Percentiles rank a stretch among this genome's conserved stretches.
These are phyloP conservation scores for Thuja plicata DNA, from an alignment of 83 land plant species.

Conservation along the genomic window DNA sequence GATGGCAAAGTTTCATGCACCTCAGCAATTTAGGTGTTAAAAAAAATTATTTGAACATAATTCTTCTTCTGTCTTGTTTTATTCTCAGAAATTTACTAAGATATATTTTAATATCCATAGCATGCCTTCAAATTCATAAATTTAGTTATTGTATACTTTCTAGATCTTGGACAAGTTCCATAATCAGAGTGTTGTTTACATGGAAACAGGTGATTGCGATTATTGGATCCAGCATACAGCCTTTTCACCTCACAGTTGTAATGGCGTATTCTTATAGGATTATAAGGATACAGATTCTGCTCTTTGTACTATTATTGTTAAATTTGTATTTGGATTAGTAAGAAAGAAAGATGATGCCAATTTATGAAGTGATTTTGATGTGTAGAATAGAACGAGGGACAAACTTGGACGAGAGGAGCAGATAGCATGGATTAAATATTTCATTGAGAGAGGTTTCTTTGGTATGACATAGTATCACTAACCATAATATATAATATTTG, in stretches of 20 bases:
- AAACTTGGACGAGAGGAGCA: constrained; percentile 36
- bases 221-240: constrained; percentile 59
- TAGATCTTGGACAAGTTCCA: not conserved
- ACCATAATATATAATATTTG: not conserved
- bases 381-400: constrained; percentile 38
- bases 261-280: constrained; percentile 12
- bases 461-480: constrained; percentile 27
- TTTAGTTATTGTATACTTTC: not conserved
- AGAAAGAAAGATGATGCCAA: not conserved
- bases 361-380: not conserved
- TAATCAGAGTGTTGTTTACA: not conserved
- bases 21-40: not conserved
- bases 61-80: not conserved
- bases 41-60: not conserved
- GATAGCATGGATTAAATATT: constrained; percentile 32
- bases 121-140: not conserved
- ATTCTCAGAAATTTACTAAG: not conserved
- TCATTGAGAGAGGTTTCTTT: constrained; percentile 46
- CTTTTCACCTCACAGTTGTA: constrained; percentile 39
- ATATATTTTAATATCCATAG: not conserved
- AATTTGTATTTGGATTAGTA: not conserved
- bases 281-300: not conserved
- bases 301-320: not conserved
- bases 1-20: not conserved
- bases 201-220: constrained; percentile 45